Conservation (phyloP, 495 filamentous ascomycete genomes). For the Penicillium lividum region DNA sequence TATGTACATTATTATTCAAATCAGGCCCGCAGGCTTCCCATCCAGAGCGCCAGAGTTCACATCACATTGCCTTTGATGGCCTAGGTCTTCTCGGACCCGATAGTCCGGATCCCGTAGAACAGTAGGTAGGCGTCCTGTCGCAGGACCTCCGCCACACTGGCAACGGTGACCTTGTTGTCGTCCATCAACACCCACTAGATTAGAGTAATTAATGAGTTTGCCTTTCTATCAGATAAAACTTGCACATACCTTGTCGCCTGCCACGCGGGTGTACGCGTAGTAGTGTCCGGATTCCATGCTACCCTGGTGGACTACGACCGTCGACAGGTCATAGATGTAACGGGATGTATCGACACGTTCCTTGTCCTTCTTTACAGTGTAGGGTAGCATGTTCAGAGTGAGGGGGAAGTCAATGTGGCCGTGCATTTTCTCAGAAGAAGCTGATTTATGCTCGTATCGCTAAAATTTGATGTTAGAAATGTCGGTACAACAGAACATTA, state of each 20-base stretch:
- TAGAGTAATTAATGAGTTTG: constrained; percentile 16
- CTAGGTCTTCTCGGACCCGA: constrained; percentile 30
- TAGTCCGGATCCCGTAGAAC: constrained; percentile 75
- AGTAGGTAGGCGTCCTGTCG: constrained; percentile 81
- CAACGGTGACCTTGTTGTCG: constrained; percentile 83
- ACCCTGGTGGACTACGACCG: constrained; percentile 81
- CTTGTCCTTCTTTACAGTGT: constrained; percentile 63
- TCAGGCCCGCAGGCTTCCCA: background rate
- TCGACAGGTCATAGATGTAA: constrained; percentile 77
- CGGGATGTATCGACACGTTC: constrained; percentile 43
- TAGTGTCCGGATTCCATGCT: constrained; percentile 91
- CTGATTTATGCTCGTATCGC: constrained; percentile 76
- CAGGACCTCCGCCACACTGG: constrained; percentile 75
- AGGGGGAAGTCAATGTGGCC: constrained; percentile 80
- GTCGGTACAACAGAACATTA: background rate
- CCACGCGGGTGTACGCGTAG: constrained; percentile 72
- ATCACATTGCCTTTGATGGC: background rate
- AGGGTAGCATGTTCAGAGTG: constrained; percentile 84
- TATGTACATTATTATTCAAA: background rate
- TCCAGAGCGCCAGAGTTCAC: background rate
- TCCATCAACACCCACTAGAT: constrained; percentile 86
- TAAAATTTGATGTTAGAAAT: constrained; percentile 27
- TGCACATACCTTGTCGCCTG: constrained; percentile 67
- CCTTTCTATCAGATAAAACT: background rate
- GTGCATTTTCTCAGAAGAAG: constrained; percentile 74